phyloP scores from a whole-genome alignment of 768 basidiomycete genomes.

The Agaricus subrufescens region DNA sequence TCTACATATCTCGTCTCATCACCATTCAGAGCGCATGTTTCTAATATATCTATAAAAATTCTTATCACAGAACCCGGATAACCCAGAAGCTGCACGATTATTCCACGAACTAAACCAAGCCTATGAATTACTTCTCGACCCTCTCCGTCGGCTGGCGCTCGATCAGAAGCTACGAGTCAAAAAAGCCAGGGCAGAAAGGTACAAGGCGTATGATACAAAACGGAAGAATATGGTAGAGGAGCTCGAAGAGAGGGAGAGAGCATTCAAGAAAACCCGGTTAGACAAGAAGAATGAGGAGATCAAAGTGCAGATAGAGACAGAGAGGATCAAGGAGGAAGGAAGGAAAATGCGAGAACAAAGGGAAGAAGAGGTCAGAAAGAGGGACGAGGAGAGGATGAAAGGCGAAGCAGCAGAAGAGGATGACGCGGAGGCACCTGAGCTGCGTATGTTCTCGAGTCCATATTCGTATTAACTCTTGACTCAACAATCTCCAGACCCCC shows the following conservation, averaged over 20 bases:
- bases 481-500: constrained; percentile 35
- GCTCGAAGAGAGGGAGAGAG: constrained; percentile 73
- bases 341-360: constrained; percentile 62
- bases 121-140: constrained; percentile 78
- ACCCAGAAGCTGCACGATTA: constrained; percentile 78
- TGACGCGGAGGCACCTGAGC: constrained; percentile 49
- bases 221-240: constrained; percentile 72
- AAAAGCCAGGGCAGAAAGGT: constrained; percentile 66
- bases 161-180: constrained; percentile 76
- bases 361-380: constrained; percentile 45
- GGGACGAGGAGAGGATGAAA: constrained; percentile 31
- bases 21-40: too few species aligned
- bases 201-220: constrained; percentile 64
- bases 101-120: constrained; percentile 84
- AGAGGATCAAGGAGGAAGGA: constrained; percentile 73
- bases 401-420: constrained; percentile 29
- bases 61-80: constrained; percentile 63
- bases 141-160: constrained; percentile 69
- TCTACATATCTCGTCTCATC: too few species aligned
- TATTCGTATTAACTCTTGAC: not conserved
- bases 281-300: constrained; percentile 60
- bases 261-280: constrained; percentile 64
- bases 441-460: constrained; percentile 35
- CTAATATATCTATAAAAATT: not conserved
- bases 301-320: constrained; percentile 54